A percentile compares a stretch with the other conserved stretches of the same genome.
phyloP scores from a whole-genome alignment of 2,329 filamentous ascomycete genomes.

The Aaosphaeria arxii region DNA sequence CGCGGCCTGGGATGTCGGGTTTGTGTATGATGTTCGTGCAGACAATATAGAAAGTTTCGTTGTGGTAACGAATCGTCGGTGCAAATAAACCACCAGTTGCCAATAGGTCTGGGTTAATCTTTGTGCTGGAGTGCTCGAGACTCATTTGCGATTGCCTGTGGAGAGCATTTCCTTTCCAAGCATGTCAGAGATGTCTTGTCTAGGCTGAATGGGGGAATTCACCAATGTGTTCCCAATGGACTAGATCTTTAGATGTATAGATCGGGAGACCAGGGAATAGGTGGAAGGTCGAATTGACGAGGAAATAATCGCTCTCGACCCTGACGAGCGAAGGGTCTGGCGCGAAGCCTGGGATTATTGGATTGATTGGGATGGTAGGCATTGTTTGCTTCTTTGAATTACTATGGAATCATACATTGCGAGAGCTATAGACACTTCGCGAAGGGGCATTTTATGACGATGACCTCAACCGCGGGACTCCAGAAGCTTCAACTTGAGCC shows the following conservation, averaged over 20 bases:
- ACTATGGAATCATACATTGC: too few relatives aligned
- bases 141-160: not conserved
- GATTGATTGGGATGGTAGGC: not conserved
- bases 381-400: too few relatives aligned
- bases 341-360: not conserved
- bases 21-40: not conserved
- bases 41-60: not conserved
- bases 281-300: not conserved
- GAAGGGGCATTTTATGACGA: too few relatives aligned
- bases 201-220: too few relatives aligned
- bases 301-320: not conserved
- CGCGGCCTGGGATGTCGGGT: conserved; percentile 5
- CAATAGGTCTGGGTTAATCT: conserved; percentile 4
- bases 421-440: too few relatives aligned
- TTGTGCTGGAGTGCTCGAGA: conserved; percentile 1
- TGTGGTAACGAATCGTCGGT: not conserved
- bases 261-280: not conserved
- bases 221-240: not conserved
- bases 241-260: not conserved
- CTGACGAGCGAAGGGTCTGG: not conserved
- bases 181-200: too few relatives aligned
- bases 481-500: too few relatives aligned
- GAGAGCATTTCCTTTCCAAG: not conserved
- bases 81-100: conserved; percentile 7
- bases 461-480: too few relatives aligned